Percentiles rank a stretch among this genome's conserved stretches.
These are phyloP conservation scores for Saccharata proteae DNA, from an alignment of 2,329 filamentous ascomycete genomes.

Conservation along the genomic window DNA sequence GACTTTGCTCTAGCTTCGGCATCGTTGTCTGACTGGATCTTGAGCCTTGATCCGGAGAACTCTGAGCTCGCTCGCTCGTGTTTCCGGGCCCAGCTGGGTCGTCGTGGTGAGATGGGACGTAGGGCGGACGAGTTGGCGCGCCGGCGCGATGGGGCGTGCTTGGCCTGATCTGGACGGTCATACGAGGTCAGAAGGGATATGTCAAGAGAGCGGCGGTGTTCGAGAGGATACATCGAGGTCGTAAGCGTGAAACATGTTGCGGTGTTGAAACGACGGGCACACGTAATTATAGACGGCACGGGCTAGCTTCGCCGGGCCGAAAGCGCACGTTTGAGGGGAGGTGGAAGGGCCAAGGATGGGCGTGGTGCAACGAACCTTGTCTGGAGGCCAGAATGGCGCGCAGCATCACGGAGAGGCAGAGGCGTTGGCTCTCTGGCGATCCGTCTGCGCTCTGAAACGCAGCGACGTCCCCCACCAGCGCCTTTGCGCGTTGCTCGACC, in stretches of 20 bases:
- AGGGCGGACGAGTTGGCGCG: conserved; percentile 34
- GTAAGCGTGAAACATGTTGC: conserved; percentile 8
- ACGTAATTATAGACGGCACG: conserved; percentile 7
- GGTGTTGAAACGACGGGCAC: conserved; percentile 6
- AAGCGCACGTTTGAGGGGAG: conserved; percentile 3
- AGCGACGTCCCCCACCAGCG: conserved; percentile 51
- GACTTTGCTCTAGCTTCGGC: conserved; percentile 15
- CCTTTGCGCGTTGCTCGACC: conserved; percentile 51
- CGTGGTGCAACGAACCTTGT: conserved; percentile 46
- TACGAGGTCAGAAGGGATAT: conserved; percentile 6
- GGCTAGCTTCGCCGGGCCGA: conserved; percentile 6
- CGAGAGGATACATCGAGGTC: conserved; percentile 4
- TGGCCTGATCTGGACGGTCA: conserved; percentile 17
- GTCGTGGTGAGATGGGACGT: conserved; percentile 26
- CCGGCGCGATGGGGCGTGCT: conserved; percentile 26
- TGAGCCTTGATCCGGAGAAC: conserved; percentile 24
- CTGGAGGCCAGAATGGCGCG: conserved; percentile 55
- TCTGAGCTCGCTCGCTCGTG: conserved; percentile 38
- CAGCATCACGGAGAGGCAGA: conserved; percentile 65
- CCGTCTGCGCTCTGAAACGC: conserved; percentile 62
- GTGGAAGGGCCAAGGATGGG: conserved; percentile 3
- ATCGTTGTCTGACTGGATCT: conserved; percentile 13
- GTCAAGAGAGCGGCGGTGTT: conserved; percentile 1
- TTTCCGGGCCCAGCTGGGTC: conserved; percentile 23
- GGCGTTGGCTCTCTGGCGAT: conserved; percentile 58